These are phyloP conservation scores for Naumovozyma baii DNA, from an alignment of 805 yeast genomes.

Conservation along the genomic window DNA sequence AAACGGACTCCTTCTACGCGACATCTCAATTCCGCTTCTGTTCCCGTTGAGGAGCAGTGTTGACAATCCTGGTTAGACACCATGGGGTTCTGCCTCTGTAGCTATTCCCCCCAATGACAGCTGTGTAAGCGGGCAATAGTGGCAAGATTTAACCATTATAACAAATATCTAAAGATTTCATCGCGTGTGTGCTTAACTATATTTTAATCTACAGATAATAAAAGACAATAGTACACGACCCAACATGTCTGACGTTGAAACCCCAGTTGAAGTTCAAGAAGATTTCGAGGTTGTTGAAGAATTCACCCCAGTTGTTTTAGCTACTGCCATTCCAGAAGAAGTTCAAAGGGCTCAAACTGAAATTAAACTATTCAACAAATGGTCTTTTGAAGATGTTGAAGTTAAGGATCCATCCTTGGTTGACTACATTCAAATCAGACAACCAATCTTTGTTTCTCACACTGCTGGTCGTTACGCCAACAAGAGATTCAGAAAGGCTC, in stretches of 20 bases:
- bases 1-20: neutral
- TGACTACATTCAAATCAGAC: constrained; percentile 96
- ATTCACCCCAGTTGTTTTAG: constrained; percentile 62
- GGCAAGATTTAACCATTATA: neutral
- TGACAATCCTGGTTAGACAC: too few relatives aligned
- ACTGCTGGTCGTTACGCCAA: constrained; percentile 99
- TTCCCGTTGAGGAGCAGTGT: neutral
- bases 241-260: constrained; percentile 78
- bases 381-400: constrained; percentile 97
- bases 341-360: constrained; percentile 93
- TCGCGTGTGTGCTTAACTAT: neutral
- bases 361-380: constrained; percentile 98
- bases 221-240: constrained; percentile 7
- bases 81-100: too few relatives aligned
- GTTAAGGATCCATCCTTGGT: constrained; percentile 96
- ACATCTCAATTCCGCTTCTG: neutral
- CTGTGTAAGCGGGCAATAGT: neutral
- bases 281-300: constrained; percentile 67
- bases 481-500: constrained; percentile 99
- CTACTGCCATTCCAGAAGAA: constrained; percentile 94
- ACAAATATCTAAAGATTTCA: neutral
- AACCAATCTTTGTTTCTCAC: constrained; percentile 96
- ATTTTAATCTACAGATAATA: neutral
- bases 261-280: constrained; percentile 50
- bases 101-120: too few relatives aligned